phyloP scores from a whole-genome alignment of 2,329 filamentous ascomycete species.

The Hymenoscyphus repandus region DNA sequence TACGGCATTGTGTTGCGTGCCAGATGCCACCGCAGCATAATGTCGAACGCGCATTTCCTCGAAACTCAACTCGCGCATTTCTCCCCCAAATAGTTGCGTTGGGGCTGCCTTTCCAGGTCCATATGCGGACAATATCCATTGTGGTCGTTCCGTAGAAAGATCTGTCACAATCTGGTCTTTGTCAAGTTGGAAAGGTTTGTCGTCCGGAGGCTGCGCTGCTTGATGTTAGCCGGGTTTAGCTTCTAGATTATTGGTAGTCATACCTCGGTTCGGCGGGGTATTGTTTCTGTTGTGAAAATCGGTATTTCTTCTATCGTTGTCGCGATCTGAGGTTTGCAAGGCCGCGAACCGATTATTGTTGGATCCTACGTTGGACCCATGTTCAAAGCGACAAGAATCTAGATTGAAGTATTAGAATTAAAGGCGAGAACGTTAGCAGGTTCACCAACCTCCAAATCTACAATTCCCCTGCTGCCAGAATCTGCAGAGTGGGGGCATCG shows the following conservation, averaged over 20 bases:
- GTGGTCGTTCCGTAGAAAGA: constrained; percentile 64
- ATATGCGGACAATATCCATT: constrained; percentile 85
- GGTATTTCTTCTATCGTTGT: too few relatives aligned
- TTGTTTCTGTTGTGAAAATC: too few relatives aligned
- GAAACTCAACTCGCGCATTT: constrained; percentile 73
- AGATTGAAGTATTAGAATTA: constrained; percentile 16
- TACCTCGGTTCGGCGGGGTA: too few relatives aligned
- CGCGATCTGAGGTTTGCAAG: constrained; percentile 12
- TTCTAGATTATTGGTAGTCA: too few relatives aligned
- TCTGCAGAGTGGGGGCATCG: constrained; percentile 40
- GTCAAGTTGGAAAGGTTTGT: constrained; percentile 21
- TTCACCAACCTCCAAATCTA: constrained; percentile 37
- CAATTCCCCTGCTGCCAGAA: constrained; percentile 63
- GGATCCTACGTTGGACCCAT: constrained; percentile 35
- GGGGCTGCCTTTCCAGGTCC: constrained; percentile 73
- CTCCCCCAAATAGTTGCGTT: constrained; percentile 77
- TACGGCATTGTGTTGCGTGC: constrained; percentile 49
- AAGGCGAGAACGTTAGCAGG: not conserved
- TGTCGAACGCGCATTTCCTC: constrained; percentile 83
- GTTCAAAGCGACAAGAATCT: constrained; percentile 57
- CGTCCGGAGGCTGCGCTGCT: too few relatives aligned
- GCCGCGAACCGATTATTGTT: constrained; percentile 32
- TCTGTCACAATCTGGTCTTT: constrained; percentile 58
- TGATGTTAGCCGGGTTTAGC: too few relatives aligned
- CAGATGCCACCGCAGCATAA: constrained; percentile 58